Base-by-base conservation (phyloP, 2,329 filamentous ascomycete species). In the Aspergillus floridensis region DNA sequence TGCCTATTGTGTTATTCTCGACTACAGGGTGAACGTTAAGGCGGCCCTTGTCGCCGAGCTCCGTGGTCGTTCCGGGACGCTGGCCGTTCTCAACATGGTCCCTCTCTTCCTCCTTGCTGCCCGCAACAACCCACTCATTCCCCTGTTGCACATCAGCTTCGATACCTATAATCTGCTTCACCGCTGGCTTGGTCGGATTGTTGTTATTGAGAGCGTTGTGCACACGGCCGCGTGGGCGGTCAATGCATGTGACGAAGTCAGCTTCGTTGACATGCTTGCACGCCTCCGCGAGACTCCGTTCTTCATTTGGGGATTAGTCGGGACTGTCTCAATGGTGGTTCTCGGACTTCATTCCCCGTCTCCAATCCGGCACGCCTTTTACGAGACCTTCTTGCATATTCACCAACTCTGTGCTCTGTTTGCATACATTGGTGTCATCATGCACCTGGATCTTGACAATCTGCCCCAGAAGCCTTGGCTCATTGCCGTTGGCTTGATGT, bases 161-260 rank as follows among this genome's bases (percentile, higher is more conserved):
- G 95, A 98, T 75, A 96, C 93, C 0, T 98, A 96, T 82, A 98
- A 98, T 74, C 86, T 95, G 8, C 80, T 95, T 53, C 91, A 96
- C 74, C 85, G 91, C 64, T 96, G 91, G 90, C 84, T 91, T 62
- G 91, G 90, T 29, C 85, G 91, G 26, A 85, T 93, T 48, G 85
- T 91, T 26, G 84, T 90, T n/a, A 56, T 89, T 3, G 89, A 95
- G 73, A 78, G 84, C 16, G 68, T 92, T 53, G 80, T 89, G 8
- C 92, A 96, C 75, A 90, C 88, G 8, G 66, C 83, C 24, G 86
- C 88, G 38, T 99, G 93, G 93, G 80, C 86, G 21, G 84, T 90
- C 68, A 95, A 96, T 64, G 88, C 88, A 26, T 67, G 65, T 38
- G 65, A 71, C 21, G 72, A 75, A 60, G 62, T 70, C 51, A 64